Evolutionary conservation across 2,329 filamentous ascomycete genomes (phyloP).

Genomic region (Colletotrichum chlorophyti): DNA sequence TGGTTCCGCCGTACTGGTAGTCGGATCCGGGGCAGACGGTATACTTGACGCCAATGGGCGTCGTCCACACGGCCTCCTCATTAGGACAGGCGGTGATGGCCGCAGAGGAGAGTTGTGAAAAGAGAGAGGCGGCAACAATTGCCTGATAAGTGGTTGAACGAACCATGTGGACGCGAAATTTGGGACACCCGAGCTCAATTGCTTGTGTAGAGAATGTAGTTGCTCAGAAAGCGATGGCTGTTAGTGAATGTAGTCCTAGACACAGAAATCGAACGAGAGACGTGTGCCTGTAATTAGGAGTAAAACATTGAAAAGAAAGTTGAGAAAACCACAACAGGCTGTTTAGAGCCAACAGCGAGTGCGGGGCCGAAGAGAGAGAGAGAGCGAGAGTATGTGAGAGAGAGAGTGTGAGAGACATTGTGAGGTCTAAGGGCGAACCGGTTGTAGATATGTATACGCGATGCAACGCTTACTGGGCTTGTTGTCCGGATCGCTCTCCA

Average conservation of each 20-base stretch:
- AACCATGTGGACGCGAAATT: neutral
- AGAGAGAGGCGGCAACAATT: constrained; percentile 17
- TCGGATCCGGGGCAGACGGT: constrained; percentile 27
- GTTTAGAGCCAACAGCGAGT: neutral
- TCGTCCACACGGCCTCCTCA: constrained; percentile 17
- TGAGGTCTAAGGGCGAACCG: neutral
- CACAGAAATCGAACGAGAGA: constrained; percentile 6
- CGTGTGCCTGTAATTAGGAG: neutral
- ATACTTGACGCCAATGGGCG: constrained; percentile 22
- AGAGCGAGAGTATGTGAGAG: too few relatives aligned
- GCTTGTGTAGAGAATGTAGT: neutral
- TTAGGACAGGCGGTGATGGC: constrained; percentile 25
- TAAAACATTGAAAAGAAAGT: neutral
- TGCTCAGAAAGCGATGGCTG: neutral
- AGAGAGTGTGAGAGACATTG: neutral
- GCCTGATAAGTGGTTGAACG: constrained; percentile 10
- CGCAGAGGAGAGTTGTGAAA: constrained; percentile 18
- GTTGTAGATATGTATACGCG: constrained; percentile 13
- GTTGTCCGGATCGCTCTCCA: constrained; percentile 6
- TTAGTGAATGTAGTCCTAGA: constrained; percentile 1
- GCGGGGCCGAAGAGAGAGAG: neutral
- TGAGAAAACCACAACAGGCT: constrained; percentile 3
- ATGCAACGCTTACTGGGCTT: neutral
- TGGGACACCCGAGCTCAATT: neutral
- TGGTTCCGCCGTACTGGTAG: constrained; percentile 21